These are phyloP conservation scores for Colletotrichum camelliae DNA, from an alignment of 2,329 filamentous ascomycete species.

Conservation along the genomic window DNA sequence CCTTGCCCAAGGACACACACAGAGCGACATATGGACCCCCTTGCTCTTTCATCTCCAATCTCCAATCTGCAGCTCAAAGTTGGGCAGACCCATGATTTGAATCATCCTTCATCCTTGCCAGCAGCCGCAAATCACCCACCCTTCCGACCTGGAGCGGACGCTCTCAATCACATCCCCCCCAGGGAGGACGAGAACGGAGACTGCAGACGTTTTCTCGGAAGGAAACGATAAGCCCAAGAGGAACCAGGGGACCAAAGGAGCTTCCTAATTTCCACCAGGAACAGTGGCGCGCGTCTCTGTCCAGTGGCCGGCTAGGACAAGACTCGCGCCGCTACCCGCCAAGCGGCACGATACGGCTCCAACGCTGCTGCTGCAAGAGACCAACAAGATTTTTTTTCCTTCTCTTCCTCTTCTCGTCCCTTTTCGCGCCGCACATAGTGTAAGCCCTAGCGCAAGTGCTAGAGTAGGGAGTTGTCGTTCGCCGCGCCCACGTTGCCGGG, in stretches of 20 bases:
- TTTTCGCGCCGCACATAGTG: not conserved
- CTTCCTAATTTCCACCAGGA: constrained; percentile 21
- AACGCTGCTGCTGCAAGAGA: not conserved
- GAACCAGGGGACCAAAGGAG: not conserved
- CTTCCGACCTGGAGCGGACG: not conserved
- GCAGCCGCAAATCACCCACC: not conserved
- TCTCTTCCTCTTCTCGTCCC: not conserved
- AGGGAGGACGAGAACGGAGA: not conserved
- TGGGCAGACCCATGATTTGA: not conserved
- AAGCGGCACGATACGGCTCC: constrained; percentile 8
- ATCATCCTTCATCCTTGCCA: not conserved
- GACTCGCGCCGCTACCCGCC: constrained; percentile 3
- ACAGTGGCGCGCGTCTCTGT: constrained; percentile 16
- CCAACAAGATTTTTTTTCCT: not conserved
- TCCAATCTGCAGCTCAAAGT: not conserved
- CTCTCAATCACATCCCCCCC: not conserved
- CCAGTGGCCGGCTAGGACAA: not conserved
- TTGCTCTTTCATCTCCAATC: not conserved
- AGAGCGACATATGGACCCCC: not conserved
- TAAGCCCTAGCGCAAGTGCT: constrained; percentile 8
- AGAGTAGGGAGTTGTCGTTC: constrained; percentile 3
- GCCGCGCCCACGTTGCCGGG: constrained; percentile 15
- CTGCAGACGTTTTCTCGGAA: not conserved
- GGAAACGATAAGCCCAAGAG: not conserved
- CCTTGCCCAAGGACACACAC: not conserved